Evolutionary conservation across 163 green algal species (phyloP), one percentile per base, ranked within the genome.

Genomic region (Scenedesmus sp.): DNA sequence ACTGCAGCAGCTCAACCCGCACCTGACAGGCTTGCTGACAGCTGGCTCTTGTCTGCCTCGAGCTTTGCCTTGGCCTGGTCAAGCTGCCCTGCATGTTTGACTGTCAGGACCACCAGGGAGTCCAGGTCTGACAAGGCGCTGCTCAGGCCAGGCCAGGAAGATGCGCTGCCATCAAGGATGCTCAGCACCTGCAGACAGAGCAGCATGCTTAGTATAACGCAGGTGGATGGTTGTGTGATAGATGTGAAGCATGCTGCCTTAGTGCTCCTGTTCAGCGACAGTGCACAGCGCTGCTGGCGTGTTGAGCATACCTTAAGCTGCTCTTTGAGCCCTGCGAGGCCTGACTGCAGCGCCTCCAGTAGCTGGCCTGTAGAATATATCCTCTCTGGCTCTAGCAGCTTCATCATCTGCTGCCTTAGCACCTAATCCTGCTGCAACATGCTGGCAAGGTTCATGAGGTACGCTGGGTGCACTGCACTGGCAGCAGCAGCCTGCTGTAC

Each of bases 131-230:
- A 23, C 12, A 85, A 52, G 2, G 88, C 81, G 20, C 12, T 57
- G 12, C 64, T 66, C 15, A 92, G 13, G 46, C 88, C 88, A 26
- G 88, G 88, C 88, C 88, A 92, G 46, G 77, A 82, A 4, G 76
- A 52, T 46, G 87, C 70, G 23, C 59, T 92, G 57, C 77, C 81
- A 62, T 92, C 88, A 60, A 92, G 88, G 66, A 92, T 92, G 54
- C 54, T 84, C 54, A 92, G 59, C 81, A 92, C 88, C 88, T 92
- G 86, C 4, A 23, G 15, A n/a, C 6, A 15, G 18, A 74, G 20
- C 7, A 74, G 20, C 56, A 54, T 6, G 8, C 55, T 9, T 10
- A 18, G 1, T 18, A 54, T 82, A 18, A 13, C 1, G 13, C n/a
- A 46, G 20, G 55, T 23, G n/a, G 4, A 12, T 5, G 8, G 6